Percentiles rank a stretch among this genome's conserved stretches.
Conservation (phyloP, 1,139 yeast species). For the Zygosaccharomyces sapae region DNA sequence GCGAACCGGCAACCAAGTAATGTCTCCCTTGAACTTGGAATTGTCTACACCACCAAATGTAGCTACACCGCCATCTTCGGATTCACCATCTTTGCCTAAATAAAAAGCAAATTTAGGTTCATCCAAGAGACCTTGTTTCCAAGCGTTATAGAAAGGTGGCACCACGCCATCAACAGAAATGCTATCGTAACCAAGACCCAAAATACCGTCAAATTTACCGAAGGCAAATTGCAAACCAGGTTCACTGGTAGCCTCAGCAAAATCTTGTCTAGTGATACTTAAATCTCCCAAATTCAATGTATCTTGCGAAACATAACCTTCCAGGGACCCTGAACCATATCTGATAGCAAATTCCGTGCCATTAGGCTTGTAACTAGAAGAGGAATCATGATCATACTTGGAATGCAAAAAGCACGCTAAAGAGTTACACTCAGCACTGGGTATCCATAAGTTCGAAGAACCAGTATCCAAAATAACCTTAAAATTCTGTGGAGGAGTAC, state of each 20-base stretch:
- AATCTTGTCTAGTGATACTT: conserved; percentile 78
- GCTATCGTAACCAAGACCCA: conserved; percentile 90
- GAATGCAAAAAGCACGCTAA: conserved; percentile 92
- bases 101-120: conserved; percentile 82
- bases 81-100: conserved; percentile 70
- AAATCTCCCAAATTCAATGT: conserved; percentile 76
- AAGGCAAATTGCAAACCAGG: conserved; percentile 98
- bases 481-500: conserved; percentile 89
- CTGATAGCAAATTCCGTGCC: conserved; percentile 80
- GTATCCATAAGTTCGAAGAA: conserved; percentile 95
- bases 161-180: conserved; percentile 83
- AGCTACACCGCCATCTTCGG: conserved; percentile 75
- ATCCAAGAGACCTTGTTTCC: conserved; percentile 74
- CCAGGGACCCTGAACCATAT: conserved; percentile 90
- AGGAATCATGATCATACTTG: conserved; percentile 78
- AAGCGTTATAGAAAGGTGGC: conserved; percentile 91
- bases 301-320: conserved; percentile 88
- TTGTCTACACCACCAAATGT: conserved; percentile 92
- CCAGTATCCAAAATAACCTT: conserved; percentile 94
- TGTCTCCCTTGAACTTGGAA: conserved; percentile 67
- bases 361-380: conserved; percentile 77
- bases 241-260: conserved; percentile 94
- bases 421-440: conserved; percentile 80
- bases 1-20: conserved; percentile 94
- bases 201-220: conserved; percentile 95